A percentile compares a stretch with the other conserved stretches of the same genome.
Evolutionary conservation across 768 basidiomycete species (phyloP).

Genomic region (Chlorophyllum brunneum): DNA sequence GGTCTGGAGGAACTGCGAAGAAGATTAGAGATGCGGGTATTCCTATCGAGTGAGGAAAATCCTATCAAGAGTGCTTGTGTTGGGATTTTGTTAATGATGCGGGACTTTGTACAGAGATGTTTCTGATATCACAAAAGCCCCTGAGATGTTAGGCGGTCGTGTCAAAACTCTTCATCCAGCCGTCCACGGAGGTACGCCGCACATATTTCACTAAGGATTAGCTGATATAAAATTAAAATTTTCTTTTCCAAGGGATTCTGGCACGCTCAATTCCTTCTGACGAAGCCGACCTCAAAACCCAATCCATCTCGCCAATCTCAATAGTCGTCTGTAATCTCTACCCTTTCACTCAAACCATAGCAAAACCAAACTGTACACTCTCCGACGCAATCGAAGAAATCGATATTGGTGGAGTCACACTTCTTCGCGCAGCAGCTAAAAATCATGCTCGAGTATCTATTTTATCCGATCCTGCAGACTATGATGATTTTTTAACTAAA

Average conservation of each 20-base stretch:
- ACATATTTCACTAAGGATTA: not conserved
- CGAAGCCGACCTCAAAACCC: slow-evolving; percentile 76
- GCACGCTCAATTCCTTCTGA: slow-evolving; percentile 91
- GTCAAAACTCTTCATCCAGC: slow-evolving; percentile 98
- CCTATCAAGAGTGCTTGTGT: too few species aligned
- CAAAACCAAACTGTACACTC: slow-evolving; percentile 84
- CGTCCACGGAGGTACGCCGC: slow-evolving; percentile 82
- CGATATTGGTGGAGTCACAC: slow-evolving; percentile 97
- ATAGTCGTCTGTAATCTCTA: slow-evolving; percentile 99
- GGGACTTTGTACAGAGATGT: slow-evolving; percentile 67
- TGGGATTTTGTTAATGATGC: not conserved
- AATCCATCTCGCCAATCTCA: slow-evolving; percentile 87
- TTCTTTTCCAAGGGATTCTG: slow-evolving; percentile 67
- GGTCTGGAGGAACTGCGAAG: slow-evolving; percentile 97
- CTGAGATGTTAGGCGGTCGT: slow-evolving; percentile 97
- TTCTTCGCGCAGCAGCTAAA: slow-evolving; percentile 96
- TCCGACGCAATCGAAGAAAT: slow-evolving; percentile 95
- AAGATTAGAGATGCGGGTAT: slow-evolving; percentile 94
- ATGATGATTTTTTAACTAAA: slow-evolving; percentile 72
- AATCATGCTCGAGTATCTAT: slow-evolving; percentile 93
- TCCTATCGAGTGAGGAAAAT: slow-evolving; percentile 85
- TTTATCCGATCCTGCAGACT: slow-evolving; percentile 86
- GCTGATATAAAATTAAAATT: slow-evolving; percentile 11
- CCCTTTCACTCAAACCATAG: slow-evolving; percentile 90
- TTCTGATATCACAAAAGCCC: slow-evolving; percentile 94